Conservation (phyloP, 1,284 basidiomycete species). For the Golubevia pallescens region DNA sequence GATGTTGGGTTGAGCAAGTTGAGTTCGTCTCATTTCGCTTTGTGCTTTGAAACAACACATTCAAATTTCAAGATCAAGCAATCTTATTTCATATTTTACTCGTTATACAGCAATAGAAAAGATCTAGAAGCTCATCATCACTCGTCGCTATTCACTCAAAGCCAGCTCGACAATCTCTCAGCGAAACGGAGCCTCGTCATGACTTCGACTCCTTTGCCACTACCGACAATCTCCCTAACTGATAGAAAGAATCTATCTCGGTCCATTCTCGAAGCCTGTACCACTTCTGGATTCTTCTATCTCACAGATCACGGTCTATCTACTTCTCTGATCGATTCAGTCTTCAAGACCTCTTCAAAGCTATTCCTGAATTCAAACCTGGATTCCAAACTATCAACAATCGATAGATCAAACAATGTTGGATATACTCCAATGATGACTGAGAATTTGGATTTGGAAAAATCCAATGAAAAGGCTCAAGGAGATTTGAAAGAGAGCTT, state of each 20-base stretch:
- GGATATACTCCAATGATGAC: slow-evolving; percentile 24
- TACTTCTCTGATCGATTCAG: slow-evolving; percentile 19
- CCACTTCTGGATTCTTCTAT: slow-evolving; percentile 46
- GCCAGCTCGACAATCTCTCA: too few relatives aligned
- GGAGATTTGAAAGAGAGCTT: slow-evolving; percentile 55
- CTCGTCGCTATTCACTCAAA: too few relatives aligned
- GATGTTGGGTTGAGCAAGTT: too few relatives aligned
- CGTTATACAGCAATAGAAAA: too few relatives aligned
- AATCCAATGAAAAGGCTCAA: slow-evolving; percentile 3
- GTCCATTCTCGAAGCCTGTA: slow-evolving; percentile 23
- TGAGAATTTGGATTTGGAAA: not conserved
- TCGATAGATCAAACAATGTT: slow-evolving; percentile 24
- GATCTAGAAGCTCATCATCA: too few relatives aligned
- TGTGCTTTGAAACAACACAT: too few relatives aligned
- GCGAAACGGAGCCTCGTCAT: too few relatives aligned
- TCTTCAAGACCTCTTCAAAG: slow-evolving; percentile 20
- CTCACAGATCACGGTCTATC: slow-evolving; percentile 34
- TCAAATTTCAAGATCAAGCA: too few relatives aligned
- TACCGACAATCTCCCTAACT: slow-evolving; percentile 24
- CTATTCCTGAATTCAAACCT: slow-evolving; percentile 27
- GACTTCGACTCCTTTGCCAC: too few relatives aligned
- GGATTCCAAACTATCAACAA: slow-evolving; percentile 8
- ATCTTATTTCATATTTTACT: too few relatives aligned
- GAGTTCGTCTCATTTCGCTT: too few relatives aligned
- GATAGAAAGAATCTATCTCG: slow-evolving; percentile 11